Conservation (phyloP, 2,329 filamentous ascomycete species). For the Chrysoporthe cubensis region DNA sequence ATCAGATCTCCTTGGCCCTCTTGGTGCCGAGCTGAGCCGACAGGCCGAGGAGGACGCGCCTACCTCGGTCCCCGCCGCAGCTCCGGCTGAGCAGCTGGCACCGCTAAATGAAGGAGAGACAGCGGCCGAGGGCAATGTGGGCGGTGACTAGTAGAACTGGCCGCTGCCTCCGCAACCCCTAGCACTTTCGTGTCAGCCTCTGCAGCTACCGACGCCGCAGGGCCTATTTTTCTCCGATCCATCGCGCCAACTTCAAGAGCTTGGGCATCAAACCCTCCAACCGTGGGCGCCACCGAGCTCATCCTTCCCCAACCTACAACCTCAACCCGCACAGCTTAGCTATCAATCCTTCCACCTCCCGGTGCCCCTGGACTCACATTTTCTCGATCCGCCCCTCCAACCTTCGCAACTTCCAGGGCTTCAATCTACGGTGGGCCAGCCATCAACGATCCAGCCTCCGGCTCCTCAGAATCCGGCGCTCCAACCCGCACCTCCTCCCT, state of each 20-base stretch:
- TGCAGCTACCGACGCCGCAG: neutral
- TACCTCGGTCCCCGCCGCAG: slow-evolving; percentile 2
- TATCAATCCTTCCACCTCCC: neutral
- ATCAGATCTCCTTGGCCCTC: slow-evolving; percentile 25
- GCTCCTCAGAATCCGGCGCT: neutral
- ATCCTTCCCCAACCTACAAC: neutral
- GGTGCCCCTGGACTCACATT: neutral
- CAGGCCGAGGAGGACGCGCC: slow-evolving; percentile 27
- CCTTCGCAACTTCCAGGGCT: neutral
- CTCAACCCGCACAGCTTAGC: neutral
- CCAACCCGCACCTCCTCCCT: neutral
- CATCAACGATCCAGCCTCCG: neutral
- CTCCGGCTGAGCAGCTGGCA: neutral
- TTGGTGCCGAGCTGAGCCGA: slow-evolving; percentile 21
- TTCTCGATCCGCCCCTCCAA: neutral
- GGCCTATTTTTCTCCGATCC: neutral
- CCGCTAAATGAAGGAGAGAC: neutral
- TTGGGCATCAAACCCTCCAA: neutral
- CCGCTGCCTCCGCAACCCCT: neutral
- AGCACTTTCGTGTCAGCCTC: neutral
- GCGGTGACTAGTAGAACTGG: neutral
- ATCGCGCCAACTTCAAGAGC: neutral
- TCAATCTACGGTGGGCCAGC: neutral
- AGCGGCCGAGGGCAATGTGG: neutral
- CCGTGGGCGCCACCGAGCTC: neutral